These are phyloP conservation scores for Candida freyschussii DNA, from an alignment of 1,139 yeast species.

Conservation along the genomic window DNA sequence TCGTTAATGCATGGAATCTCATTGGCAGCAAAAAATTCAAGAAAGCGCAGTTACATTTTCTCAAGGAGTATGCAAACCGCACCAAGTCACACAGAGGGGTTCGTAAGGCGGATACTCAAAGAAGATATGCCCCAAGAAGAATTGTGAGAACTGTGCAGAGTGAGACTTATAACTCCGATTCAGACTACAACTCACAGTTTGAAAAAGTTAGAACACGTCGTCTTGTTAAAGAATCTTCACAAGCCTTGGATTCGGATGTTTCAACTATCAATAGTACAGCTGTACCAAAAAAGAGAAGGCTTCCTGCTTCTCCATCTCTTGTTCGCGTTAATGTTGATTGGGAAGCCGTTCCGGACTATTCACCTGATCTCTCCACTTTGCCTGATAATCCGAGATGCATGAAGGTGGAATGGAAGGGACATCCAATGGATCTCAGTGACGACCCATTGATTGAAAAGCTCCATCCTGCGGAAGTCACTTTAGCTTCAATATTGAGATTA, in stretches of 20 bases:
- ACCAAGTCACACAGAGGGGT: conserved; percentile 7
- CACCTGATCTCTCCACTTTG: conserved; percentile 62
- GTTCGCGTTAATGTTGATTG: conserved; percentile 47
- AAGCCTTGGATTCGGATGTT: conserved; percentile 20
- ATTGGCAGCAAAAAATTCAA: conserved; percentile 39
- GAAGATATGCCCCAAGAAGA: conserved; percentile 33
- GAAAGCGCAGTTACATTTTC: conserved; percentile 43
- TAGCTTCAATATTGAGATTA: conserved; percentile 84
- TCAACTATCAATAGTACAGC: conserved; percentile 29
- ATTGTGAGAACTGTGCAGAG: conserved; percentile 18
- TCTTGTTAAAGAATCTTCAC: conserved; percentile 37
- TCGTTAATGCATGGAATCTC: conserved; percentile 48
- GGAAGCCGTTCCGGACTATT: conserved; percentile 60
- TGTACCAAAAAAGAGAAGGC: conserved; percentile 39
- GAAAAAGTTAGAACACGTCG: conserved; percentile 61
- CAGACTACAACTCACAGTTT: conserved; percentile 28
- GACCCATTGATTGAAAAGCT: conserved; percentile 71
- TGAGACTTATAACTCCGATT: conserved; percentile 26
- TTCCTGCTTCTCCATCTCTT: conserved; percentile 29
- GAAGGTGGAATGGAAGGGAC: conserved; percentile 96
- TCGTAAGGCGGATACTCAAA: conserved; percentile 25
- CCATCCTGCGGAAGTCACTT: conserved; percentile 87
- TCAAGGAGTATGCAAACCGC: conserved; percentile 42
- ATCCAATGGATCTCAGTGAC: conserved; percentile 80
- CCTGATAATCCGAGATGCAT: conserved; percentile 68